These are phyloP conservation scores for Sclerotiophoma versabilis DNA, from an alignment of 2,329 filamentous ascomycete species.

Conservation along the genomic window DNA sequence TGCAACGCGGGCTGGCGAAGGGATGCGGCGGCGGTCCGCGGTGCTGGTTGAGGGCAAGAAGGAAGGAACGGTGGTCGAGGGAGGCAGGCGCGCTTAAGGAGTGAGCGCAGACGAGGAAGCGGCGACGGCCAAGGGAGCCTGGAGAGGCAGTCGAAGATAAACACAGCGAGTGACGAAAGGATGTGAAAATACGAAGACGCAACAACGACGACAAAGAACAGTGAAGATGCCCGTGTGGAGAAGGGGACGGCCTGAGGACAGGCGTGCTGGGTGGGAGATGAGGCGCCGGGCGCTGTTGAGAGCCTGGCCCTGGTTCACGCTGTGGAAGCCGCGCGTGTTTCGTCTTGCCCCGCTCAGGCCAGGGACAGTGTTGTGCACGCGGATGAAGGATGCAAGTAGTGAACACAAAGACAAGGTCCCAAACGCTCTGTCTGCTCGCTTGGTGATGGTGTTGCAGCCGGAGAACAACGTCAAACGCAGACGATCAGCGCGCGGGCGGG, in stretches of 20 bases:
- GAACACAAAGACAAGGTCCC: conserved; percentile 7
- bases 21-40: conserved; percentile 3
- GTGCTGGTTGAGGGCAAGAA: conserved; percentile 10
- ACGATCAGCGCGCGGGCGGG: conserved; percentile 15
- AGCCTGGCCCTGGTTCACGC: conserved; percentile 14
- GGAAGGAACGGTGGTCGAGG: conserved; percentile 11
- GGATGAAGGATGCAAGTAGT: conserved; percentile 7
- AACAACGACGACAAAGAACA: conserved; percentile 13
- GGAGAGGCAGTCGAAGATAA: conserved; percentile 13
- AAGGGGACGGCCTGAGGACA: conserved; percentile 12
- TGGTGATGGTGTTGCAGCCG: conserved; percentile 15
- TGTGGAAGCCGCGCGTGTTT: conserved; percentile 21
- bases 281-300: conserved; percentile 14
- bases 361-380: conserved; percentile 12
- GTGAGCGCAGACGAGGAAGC: conserved; percentile 13
- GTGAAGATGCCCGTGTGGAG: conserved; percentile 10
- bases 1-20: conserved; percentile 12
- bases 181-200: neutral
- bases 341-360: conserved; percentile 16
- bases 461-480: conserved; percentile 14
- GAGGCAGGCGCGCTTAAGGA: conserved; percentile 12
- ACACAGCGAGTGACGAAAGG: conserved; percentile 11
- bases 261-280: conserved; percentile 20
- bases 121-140: conserved; percentile 19
- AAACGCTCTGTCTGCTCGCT: conserved; percentile 9